Base-by-base conservation (phyloP, 768 basidiomycete genomes). In the Lentinula sp. region DNA sequence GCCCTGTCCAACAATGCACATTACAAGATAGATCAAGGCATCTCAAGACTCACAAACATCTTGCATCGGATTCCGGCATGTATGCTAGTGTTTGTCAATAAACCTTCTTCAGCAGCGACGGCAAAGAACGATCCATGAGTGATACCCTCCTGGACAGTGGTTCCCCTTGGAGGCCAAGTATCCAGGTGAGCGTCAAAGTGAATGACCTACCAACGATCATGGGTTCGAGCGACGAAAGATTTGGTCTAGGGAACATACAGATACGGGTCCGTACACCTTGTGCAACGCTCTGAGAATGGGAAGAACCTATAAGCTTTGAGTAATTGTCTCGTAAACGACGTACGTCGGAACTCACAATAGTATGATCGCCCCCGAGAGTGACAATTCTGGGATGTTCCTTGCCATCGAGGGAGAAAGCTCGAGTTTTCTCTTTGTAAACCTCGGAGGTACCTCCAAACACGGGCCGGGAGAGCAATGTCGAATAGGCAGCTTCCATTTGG, bases 11-110 rank as follows among this genome's bases (percentile, higher is more conserved):
- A 4, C 15, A 16, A 36, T 68, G 63, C 62, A 61, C 66, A 71
- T 71, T 62, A 66, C 45, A 13, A 48, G 4, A 4, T 36, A 36
- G 16, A 37, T 28, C 3, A 39, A 6, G 36, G 32, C 10, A 6
- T 28, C 37, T 20, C 28, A 57, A 39, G 54, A 63, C 65, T 33
- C 35, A 56, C 60, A 10, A 3, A 61, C 59, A 90, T 73, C 62
- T 85, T 83, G 67, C 84, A 86, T 39, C 88, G 77, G 66, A 90
- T 84, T 9, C 88, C 88, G 20, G 83, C 88, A 67, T 90, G 89
- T 18, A 90, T 81, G 61, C 84, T 86, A 6, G 79, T 78, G 63
- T 85, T 82, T 49, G 79, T 73, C 70, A 90, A 76, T 20, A 87
- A 79, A 4, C 81, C 80, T 62, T 87, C 85, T 63, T 83, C 77